A percentile compares a stretch with the other conserved stretches of the same genome.
phyloP scores from a whole-genome alignment of 2,329 filamentous ascomycete species.

The Fusarium domesticum region DNA sequence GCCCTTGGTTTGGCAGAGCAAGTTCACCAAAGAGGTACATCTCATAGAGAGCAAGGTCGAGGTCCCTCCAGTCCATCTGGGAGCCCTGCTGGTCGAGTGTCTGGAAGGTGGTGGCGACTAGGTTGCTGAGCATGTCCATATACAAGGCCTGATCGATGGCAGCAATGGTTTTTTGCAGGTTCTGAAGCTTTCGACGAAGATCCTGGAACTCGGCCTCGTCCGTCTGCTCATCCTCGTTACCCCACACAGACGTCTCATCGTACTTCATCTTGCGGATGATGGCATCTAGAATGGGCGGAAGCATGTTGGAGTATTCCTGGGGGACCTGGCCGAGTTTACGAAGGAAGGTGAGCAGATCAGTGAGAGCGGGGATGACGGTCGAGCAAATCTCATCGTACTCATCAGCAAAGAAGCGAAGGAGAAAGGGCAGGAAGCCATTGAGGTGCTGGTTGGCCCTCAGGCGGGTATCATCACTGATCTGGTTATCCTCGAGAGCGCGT shows the following conservation, averaged over 20 bases:
- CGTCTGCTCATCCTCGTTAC: conserved; percentile 88
- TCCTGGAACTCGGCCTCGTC: conserved; percentile 98
- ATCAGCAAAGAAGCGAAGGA: conserved; percentile 93
- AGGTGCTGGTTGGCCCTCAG: conserved; percentile 78
- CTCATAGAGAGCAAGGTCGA: conserved; percentile 90
- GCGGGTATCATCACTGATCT: conserved; percentile 61
- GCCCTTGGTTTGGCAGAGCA: conserved; percentile 79
- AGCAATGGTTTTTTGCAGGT: conserved; percentile 88
- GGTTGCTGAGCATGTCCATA: conserved; percentile 79
- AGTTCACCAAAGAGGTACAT: conserved; percentile 96
- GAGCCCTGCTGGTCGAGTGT: conserved; percentile 70
- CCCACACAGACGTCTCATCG: conserved; percentile 91
- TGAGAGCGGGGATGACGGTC: conserved; percentile 88
- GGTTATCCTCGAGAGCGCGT: conserved; percentile 70
- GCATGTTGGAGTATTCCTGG: conserved; percentile 72
- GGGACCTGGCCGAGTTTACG: conserved; percentile 76
- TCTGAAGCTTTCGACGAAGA: conserved; percentile 81
- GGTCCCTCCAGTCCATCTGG: conserved; percentile 87
- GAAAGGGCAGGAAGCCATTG: conserved; percentile 77
- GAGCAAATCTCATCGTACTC: conserved; percentile 98
- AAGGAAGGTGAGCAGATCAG: conserved; percentile 86
- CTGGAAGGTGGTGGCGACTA: conserved; percentile 85
- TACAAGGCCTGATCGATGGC: conserved; percentile 85
- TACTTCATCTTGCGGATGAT: conserved; percentile 97
- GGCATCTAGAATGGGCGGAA: conserved; percentile 83